Evolutionary conservation across 805 yeast species (phyloP).

Genomic region (Pichia sporocuriosa): DNA sequence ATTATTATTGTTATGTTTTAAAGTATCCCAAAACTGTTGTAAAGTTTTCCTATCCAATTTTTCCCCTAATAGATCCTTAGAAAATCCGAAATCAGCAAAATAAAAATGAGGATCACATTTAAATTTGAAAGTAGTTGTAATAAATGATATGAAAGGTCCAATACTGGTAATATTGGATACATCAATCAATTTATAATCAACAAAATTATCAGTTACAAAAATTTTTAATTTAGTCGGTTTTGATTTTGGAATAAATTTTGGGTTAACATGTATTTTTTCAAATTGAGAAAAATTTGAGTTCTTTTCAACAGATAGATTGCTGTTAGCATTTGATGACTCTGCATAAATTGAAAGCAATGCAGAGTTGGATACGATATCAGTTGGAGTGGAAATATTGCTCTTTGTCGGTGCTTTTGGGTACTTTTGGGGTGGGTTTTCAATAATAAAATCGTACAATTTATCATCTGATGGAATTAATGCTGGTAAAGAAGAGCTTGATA

Average conservation of each 20-base stretch:
- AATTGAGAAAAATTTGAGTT: background rate
- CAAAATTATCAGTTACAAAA: constrained; percentile 60
- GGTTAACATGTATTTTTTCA: constrained; percentile 21
- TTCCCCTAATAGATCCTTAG: constrained; percentile 9
- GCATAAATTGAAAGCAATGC: background rate
- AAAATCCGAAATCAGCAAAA: constrained; percentile 10
- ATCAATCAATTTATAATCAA: constrained; percentile 44
- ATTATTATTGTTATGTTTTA: background rate
- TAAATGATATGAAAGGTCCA: constrained; percentile 56
- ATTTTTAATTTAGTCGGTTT: constrained; percentile 32
- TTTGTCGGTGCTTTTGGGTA: background rate
- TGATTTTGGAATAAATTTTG: constrained; percentile 32
- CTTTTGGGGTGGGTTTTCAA: too few relatives aligned
- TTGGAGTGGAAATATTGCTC: background rate
- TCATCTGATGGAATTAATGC: too few relatives aligned
- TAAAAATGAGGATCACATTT: constrained; percentile 8
- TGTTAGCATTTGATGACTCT: background rate
- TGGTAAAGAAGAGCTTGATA: background rate
- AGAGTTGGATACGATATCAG: background rate
- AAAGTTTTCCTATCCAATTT: constrained; percentile 7
- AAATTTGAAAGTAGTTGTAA: constrained; percentile 41
- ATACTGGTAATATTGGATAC: constrained; percentile 22
- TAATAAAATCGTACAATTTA: too few relatives aligned
- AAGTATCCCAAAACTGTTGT: constrained; percentile 6
- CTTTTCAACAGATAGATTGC: background rate